A percentile compares a stretch with the other conserved stretches of the same genome.
phyloP scores from a whole-genome alignment of 768 basidiomycete species.

The Podaxis carcinomalis region DNA sequence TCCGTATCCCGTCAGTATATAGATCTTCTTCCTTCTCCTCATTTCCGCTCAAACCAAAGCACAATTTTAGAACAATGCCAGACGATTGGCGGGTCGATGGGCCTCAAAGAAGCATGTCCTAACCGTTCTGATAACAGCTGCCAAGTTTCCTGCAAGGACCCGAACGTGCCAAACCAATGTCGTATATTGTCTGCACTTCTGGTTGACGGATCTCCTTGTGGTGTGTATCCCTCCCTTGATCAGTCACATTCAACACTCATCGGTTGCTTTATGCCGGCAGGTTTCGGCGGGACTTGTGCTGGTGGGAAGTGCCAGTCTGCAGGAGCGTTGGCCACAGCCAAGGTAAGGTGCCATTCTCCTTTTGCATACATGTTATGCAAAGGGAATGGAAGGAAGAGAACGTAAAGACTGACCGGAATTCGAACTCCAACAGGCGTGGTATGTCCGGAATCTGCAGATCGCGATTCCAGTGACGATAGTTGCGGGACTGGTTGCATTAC shows the following conservation, averaged over 20 bases:
- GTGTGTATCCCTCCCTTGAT: conserved; percentile 32
- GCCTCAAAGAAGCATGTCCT: conserved; percentile 62
- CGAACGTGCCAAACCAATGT: conserved; percentile 54
- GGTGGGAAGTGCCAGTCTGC: conserved; percentile 60
- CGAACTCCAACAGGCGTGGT: conserved; percentile 54
- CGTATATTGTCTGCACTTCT: conserved; percentile 66
- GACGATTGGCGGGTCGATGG: conserved; percentile 67
- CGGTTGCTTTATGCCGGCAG: conserved; percentile 24
- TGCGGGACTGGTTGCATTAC: conserved; percentile 55
- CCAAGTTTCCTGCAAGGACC: conserved; percentile 79
- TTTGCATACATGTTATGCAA: too few relatives aligned
- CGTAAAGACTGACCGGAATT: conserved; percentile 3
- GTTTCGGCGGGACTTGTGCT: conserved; percentile 68
- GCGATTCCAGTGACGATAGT: conserved; percentile 77
- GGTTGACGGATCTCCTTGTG: conserved; percentile 82
- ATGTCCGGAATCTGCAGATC: conserved; percentile 70
- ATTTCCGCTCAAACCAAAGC: conserved; percentile 14
- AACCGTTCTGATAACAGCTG: conserved; percentile 61
- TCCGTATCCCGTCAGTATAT: conserved; percentile 55
- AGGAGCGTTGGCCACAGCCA: conserved; percentile 53
- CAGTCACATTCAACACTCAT: not conserved
- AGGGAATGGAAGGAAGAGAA: not conserved
- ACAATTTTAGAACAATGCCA: conserved; percentile 63
- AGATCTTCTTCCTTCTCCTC: conserved; percentile 10
- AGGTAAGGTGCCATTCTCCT: conserved; percentile 32